A percentile compares a stretch with the other conserved stretches of the same genome.
phyloP scores from a whole-genome alignment of 352 stramenopile species.

The Globisporangium viniferum region DNA sequence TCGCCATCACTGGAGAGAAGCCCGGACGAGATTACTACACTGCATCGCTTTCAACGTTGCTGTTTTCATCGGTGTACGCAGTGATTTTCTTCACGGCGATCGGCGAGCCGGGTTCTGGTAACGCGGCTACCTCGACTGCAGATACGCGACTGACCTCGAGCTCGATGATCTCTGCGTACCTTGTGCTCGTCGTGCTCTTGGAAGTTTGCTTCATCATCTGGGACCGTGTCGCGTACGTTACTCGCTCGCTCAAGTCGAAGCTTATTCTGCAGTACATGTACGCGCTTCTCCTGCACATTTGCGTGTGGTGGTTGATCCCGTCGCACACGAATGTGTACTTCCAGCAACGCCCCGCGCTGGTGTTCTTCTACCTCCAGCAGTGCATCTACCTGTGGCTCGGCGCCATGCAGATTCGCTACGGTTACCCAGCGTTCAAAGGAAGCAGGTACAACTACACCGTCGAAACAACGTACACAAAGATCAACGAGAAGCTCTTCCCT shows the following conservation, averaged over 20 bases:
- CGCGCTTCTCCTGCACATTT: conserved; percentile 63
- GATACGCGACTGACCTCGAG: conserved; percentile 57
- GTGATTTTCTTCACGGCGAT: conserved; percentile 78
- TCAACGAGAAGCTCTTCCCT: conserved; percentile 64
- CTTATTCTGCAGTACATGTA: conserved; percentile 78
- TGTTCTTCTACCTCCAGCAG: conserved; percentile 81
- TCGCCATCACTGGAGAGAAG: conserved; percentile 74
- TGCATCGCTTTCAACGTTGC: conserved; percentile 52
- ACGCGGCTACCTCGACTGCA: conserved; percentile 32
- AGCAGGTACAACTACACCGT: conserved; percentile 75
- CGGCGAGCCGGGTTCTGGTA: conserved; percentile 48
- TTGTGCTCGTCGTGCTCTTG: conserved; percentile 80
- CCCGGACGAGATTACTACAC: conserved; percentile 78
- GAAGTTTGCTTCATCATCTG: conserved; percentile 82
- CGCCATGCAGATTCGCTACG: conserved; percentile 81
- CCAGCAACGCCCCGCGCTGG: conserved; percentile 58
- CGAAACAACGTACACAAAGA: conserved; percentile 39
- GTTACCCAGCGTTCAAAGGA: conserved; percentile 80
- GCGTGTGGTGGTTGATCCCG: conserved; percentile 75
- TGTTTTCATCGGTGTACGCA: conserved; percentile 67
- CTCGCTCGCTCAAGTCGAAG: conserved; percentile 67
- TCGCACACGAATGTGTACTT: conserved; percentile 79
- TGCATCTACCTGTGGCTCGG: conserved; percentile 76
- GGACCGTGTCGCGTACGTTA: conserved; percentile 83
- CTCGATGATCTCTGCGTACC: conserved; percentile 82